Base-by-base conservation (phyloP, 2,329 filamentous ascomycete genomes). In the Paramyrothecium sp. region DNA sequence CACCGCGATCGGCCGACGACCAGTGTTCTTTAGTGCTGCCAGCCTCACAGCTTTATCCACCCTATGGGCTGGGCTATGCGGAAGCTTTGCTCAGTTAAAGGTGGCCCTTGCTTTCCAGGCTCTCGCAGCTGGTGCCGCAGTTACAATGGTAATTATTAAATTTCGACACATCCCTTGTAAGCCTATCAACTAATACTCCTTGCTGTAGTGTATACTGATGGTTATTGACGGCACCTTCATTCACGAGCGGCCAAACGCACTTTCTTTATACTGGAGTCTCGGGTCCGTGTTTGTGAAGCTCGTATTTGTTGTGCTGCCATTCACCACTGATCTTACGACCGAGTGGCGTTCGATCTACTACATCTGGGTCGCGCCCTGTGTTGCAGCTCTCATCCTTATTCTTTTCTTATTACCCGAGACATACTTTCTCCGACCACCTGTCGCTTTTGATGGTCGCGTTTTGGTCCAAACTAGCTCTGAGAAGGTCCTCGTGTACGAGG, bases 401-500 rank as follows among this genome's bases (percentile, higher is more conserved):
- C 13, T 51, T 20, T 12, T 51, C 10, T 23, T 51, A 8, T 17
- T 51, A 23, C 49, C 49, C 10, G 49, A 51, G 30, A 51, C 49
- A 26, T 33, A 26, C 26, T 51, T 51, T 33, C 22, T 51, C 17
- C 21, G 49, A 7, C 49, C 49, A 13, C 49, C 49, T 13, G 49
- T 51, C 11, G 26, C 49, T 33, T 22, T 51, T 19, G 49, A 51
- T 33, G 49, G 49, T 3, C 21, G 26, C 19, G 22, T 51, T 10
- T 22, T 51, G 20, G 13, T 51, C 22, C 49, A 51, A 22, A 51
- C 49, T 8, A 22, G 19, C 49, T 12, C 49, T 8, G 49, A 51
- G 26, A 51, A 51, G 23, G 63, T 54, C 56, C 30, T 48, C 41
- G 23, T 50, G 53, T 48, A 23, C 34, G 5, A 49, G 53, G 1